Conservation (phyloP, 257 asterid genomes). For the Przewalskia tangutica region DNA sequence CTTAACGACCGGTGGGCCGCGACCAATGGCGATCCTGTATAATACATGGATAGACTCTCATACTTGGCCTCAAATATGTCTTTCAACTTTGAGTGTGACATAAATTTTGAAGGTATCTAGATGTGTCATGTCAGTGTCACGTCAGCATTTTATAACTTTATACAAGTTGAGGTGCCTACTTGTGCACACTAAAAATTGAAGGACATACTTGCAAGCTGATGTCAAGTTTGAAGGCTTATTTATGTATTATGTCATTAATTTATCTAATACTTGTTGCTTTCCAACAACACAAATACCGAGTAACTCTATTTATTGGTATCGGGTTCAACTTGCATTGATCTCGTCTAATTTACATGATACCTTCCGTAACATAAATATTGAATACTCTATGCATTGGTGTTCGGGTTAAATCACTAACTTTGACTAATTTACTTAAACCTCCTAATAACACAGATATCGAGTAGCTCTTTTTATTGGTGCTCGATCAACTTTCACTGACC, state of each 20-base stretch:
- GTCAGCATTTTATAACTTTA: too few species aligned
- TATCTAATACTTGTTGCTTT: not conserved
- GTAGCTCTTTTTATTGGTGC: not conserved
- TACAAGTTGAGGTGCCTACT: too few species aligned
- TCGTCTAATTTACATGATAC: not conserved
- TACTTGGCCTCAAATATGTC: too few species aligned
- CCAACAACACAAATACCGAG: not conserved
- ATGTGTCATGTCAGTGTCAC: too few species aligned
- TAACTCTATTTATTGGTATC: not conserved
- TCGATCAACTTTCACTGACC: not conserved
- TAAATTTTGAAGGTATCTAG: too few species aligned
- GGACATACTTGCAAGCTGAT: too few species aligned
- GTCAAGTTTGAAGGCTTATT: too few species aligned
- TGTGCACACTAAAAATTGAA: too few species aligned
- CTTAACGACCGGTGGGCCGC: too few species aligned
- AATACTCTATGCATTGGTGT: not conserved
- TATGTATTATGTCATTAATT: not conserved
- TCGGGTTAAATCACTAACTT: not conserved
- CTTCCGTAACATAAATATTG: not conserved
- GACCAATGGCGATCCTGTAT: too few species aligned
- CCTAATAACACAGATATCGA: fast-evolving
- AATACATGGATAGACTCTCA: too few species aligned
- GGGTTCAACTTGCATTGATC: not conserved
- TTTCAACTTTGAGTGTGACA: too few species aligned
- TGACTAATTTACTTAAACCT: not conserved